phyloP scores from a whole-genome alignment of 768 basidiomycete genomes.

The Pisolithus albus region DNA sequence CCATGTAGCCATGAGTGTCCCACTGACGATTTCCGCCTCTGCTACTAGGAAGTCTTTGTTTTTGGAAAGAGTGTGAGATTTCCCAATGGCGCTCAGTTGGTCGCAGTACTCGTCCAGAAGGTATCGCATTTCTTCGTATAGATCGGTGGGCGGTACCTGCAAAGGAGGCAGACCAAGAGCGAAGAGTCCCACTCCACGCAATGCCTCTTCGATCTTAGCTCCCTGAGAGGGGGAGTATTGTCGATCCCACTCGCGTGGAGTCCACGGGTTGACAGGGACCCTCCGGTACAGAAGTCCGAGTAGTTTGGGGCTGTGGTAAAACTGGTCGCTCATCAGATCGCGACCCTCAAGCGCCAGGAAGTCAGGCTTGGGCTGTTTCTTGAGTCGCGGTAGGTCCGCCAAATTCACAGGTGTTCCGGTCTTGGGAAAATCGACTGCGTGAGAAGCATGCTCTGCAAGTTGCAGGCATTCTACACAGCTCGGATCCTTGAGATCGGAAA shows the following conservation, averaged over 20 bases:
- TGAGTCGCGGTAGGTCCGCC: constrained; percentile 27
- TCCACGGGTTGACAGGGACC: constrained; percentile 32
- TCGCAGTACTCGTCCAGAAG: constrained; percentile 31
- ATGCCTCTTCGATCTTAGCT: constrained; percentile 17
- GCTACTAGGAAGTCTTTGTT: constrained; percentile 29
- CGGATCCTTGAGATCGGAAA: constrained; percentile 35
- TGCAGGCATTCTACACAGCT: constrained; percentile 31
- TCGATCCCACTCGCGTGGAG: constrained; percentile 18
- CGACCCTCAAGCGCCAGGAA: constrained; percentile 38
- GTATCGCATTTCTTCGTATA: constrained; percentile 33
- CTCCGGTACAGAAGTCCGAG: constrained; percentile 41
- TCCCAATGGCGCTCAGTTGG: constrained; percentile 30
- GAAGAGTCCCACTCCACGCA: constrained; percentile 20
- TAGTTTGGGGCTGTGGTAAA: constrained; percentile 37
- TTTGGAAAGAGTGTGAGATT: constrained; percentile 31
- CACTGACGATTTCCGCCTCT: constrained; percentile 39
- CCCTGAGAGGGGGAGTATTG: constrained; percentile 22
- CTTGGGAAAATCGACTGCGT: constrained; percentile 45
- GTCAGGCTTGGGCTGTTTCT: constrained; percentile 30
- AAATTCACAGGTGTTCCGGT: constrained; percentile 37
- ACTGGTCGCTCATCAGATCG: constrained; percentile 15
- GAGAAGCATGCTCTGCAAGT: constrained; percentile 40
- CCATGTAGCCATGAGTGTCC: constrained; percentile 41
- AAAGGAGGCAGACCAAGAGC: constrained; percentile 29
- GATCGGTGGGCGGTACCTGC: constrained; percentile 15